Percentiles rank a stretch among this genome's conserved stretches.
phyloP scores from a whole-genome alignment of 164 flowering plant genomes.

The Macadamia integrifolia region DNA sequence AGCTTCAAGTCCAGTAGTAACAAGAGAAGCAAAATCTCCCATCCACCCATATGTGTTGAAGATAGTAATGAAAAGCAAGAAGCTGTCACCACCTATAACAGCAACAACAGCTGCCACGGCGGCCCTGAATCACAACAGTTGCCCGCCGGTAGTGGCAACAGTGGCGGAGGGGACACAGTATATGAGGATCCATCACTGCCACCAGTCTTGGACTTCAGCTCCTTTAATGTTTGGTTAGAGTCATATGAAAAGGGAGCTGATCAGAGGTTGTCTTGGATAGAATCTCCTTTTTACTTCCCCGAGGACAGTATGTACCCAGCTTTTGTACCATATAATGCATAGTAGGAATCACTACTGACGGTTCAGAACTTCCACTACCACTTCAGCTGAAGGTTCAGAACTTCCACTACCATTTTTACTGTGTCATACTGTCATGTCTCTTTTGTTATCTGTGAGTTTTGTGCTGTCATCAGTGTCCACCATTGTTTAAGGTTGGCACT shows the following conservation, averaged over 20 bases:
- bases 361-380: too few relatives aligned
- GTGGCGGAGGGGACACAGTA: not conserved
- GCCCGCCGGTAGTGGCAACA: not conserved
- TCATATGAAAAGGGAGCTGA: not conserved
- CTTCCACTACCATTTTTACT: too few relatives aligned
- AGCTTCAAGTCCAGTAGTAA: not conserved
- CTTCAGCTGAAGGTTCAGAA: too few relatives aligned
- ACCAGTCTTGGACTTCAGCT: not conserved
- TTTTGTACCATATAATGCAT: too few relatives aligned
- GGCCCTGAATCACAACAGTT: not conserved
- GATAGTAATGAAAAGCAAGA: not conserved
- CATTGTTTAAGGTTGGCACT: too few relatives aligned
- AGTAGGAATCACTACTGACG: too few relatives aligned
- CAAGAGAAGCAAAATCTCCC: conserved; percentile 3
- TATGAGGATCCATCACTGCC: conserved; percentile 1
- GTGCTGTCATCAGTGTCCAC: too few relatives aligned
- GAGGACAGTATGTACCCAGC: conserved; percentile 1
- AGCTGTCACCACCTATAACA: not conserved
- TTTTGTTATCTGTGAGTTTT: too few relatives aligned
- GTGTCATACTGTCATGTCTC: too few relatives aligned
- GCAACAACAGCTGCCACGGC: not conserved
- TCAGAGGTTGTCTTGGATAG: not conserved
- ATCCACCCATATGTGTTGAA: not conserved
- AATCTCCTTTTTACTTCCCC: not conserved
- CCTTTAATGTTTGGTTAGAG: not conserved